These are phyloP conservation scores for Eucalyptus melliodora DNA, from an alignment of 345 rosid species.

Conservation along the genomic window DNA sequence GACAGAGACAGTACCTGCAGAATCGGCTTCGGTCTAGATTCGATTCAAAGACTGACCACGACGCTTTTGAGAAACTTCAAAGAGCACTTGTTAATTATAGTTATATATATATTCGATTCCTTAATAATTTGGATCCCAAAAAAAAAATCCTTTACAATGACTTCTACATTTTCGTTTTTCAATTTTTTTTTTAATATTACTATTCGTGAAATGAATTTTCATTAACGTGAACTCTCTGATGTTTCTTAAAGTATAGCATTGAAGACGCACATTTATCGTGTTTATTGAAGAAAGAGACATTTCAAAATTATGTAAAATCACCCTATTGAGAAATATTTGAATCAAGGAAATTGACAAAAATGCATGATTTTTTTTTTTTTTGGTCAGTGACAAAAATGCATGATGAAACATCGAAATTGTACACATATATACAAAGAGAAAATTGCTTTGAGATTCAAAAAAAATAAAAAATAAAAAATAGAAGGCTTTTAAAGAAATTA, in stretches of 20 bases:
- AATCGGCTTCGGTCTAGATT: neutral
- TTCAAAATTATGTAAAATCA: neutral
- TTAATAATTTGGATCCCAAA: too few relatives aligned
- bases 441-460: neutral
- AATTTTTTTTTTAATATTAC: too few relatives aligned
- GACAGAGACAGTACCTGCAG: neutral
- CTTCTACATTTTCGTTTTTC: neutral
- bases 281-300: neutral
- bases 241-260: too few relatives aligned
- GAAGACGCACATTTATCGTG: fast-evolving
- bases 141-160: neutral
- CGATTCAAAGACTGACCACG: neutral
- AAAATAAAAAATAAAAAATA: too few relatives aligned
- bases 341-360: neutral
- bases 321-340: neutral
- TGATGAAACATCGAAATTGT: neutral
- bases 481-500: neutral
- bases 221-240: too few relatives aligned
- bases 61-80: neutral
- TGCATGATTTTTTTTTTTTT: neutral
- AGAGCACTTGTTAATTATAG: neutral
- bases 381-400: neutral
- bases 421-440: neutral
- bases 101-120: neutral
- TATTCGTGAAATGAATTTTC: too few relatives aligned